Conservation (phyloP, 768 basidiomycete species). For the Hebeloma cylindrosporum region DNA sequence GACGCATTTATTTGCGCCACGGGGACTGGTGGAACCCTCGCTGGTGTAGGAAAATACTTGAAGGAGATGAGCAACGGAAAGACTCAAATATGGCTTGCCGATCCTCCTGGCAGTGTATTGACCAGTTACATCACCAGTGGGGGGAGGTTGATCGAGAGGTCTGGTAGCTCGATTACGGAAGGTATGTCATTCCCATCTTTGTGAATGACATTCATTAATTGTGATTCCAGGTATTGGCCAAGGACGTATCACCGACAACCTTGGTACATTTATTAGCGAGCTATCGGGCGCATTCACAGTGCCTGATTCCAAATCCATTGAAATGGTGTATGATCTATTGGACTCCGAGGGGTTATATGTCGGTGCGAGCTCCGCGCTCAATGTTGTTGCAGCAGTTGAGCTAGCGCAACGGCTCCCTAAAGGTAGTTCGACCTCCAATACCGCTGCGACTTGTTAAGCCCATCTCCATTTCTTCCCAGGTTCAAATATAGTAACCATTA, state of each 20-base stretch:
- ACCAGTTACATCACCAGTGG: constrained; percentile 81
- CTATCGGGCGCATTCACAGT: constrained; percentile 84
- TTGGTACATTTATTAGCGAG: constrained; percentile 76
- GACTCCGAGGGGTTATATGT: constrained; percentile 93
- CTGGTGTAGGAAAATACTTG: constrained; percentile 81
- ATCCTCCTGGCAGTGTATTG: constrained; percentile 94
- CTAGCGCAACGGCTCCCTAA: constrained; percentile 82
- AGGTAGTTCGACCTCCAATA: constrained; percentile 46
- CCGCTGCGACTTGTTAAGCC: not conserved
- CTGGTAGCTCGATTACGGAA: constrained; percentile 90
- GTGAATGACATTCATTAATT: no score
- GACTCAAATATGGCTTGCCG: constrained; percentile 91
- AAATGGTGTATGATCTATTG: constrained; percentile 90
- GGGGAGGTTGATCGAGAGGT: constrained; percentile 70
- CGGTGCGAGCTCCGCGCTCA: constrained; percentile 91
- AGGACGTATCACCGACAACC: constrained; percentile 91
- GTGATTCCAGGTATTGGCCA: constrained; percentile 94
- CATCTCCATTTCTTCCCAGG: constrained; percentile 41
- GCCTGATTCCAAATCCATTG: constrained; percentile 85
- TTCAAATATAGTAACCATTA: constrained; percentile 80
- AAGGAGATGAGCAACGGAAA: constrained; percentile 79
- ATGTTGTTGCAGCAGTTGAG: constrained; percentile 92
- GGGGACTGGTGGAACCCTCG: constrained; percentile 94
- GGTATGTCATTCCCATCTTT: no score
- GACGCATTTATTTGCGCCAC: constrained; percentile 95